phyloP scores from a whole-genome alignment of 1,284 basidiomycete species.

The Sutorius eximius region DNA sequence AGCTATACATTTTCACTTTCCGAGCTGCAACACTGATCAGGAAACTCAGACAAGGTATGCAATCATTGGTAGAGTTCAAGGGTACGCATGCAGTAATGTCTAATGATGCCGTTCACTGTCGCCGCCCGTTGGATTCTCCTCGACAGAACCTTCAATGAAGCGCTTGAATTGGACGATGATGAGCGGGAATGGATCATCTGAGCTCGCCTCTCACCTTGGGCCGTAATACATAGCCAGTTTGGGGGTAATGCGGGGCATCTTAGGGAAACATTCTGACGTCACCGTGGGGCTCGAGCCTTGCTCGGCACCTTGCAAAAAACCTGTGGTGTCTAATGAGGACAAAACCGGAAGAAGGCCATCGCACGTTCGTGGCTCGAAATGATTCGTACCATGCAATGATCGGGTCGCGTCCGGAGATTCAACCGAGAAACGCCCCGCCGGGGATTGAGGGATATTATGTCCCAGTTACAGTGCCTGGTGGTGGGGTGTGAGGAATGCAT shows the following conservation, averaged over 20 bases:
- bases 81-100: not conserved
- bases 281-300: not conserved
- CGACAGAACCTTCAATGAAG: not conserved
- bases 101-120: not conserved
- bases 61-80: not conserved
- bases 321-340: not conserved
- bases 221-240: too few species aligned
- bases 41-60: not conserved
- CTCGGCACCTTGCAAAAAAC: not conserved
- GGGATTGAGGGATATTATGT: not conserved
- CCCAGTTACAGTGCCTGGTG: not conserved
- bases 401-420: not conserved
- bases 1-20: too few species aligned
- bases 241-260: not conserved
- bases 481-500: too few species aligned
- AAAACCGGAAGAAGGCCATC: not conserved
- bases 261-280: not conserved
- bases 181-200: not conserved
- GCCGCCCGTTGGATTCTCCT: not conserved
- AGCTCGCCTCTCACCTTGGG: too few species aligned
- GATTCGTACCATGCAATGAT: not conserved
- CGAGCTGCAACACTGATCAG: not conserved
- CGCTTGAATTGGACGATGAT: not conserved
- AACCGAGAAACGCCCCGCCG: not conserved
- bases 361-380: not conserved